Evolutionary conservation across 2,329 filamentous ascomycete species (phyloP).

Genomic region (Colletotrichum tropicale): DNA sequence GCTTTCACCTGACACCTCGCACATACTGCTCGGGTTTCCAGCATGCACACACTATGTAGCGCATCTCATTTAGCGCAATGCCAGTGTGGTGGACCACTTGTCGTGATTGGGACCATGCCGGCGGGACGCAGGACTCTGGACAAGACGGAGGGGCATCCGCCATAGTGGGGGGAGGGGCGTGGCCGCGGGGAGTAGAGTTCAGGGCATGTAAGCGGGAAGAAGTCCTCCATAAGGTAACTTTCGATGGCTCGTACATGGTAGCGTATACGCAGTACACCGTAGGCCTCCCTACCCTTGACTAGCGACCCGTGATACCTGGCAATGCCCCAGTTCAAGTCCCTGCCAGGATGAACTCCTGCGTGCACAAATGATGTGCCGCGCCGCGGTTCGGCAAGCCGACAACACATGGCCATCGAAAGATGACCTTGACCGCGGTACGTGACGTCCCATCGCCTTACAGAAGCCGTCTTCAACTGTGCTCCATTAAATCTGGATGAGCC

Average conservation of each 20-base stretch:
- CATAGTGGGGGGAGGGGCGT: background rate
- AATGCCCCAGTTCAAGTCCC: background rate
- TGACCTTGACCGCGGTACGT: background rate
- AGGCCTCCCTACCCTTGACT: background rate
- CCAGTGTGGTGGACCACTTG: background rate
- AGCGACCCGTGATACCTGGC: background rate
- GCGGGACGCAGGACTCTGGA: background rate
- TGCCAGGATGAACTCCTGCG: background rate
- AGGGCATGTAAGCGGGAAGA: background rate
- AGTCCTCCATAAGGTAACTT: background rate
- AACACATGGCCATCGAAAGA: background rate
- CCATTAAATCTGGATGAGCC: background rate
- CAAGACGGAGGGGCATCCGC: background rate
- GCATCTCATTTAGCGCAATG: background rate
- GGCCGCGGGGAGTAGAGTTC: background rate
- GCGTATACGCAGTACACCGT: background rate
- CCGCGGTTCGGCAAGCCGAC: background rate
- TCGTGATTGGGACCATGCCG: background rate
- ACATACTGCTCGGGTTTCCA: background rate
- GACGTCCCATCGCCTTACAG: background rate
- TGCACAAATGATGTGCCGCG: background rate
- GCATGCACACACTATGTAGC: background rate
- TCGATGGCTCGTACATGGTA: background rate
- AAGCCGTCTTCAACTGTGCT: background rate
- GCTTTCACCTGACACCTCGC: background rate